Percentiles rank a stretch among this genome's conserved stretches.
These are phyloP conservation scores for Penicillium sp. DNA, from an alignment of 2,329 filamentous ascomycete species.

Conservation along the genomic window DNA sequence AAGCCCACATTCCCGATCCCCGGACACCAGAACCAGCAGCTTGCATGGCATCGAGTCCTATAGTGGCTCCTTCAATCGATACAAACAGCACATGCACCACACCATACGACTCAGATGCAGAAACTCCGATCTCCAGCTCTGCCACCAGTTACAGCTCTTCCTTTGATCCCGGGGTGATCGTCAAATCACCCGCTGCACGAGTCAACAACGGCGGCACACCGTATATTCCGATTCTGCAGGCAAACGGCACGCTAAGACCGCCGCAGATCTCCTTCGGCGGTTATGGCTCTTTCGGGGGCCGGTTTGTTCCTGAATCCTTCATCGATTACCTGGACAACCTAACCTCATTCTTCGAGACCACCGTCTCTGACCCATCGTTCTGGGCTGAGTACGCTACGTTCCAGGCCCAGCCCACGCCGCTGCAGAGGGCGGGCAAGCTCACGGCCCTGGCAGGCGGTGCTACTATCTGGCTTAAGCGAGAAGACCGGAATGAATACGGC, in stretches of 20 bases:
- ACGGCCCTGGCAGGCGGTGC: conserved; percentile 17
- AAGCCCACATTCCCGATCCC: conserved; percentile 3
- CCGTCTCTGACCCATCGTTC: conserved; percentile 23
- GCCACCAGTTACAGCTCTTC: conserved; percentile 10
- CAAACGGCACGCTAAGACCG: conserved; percentile 18
- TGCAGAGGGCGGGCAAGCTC: conserved; percentile 17
- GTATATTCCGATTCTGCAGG: conserved; percentile 21
- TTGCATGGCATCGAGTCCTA: not conserved
- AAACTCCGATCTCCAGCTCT: conserved; percentile 14
- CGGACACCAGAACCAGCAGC: not conserved
- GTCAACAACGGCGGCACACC: conserved; percentile 11
- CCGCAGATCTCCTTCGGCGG: conserved; percentile 20
- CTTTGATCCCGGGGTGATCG: conserved; percentile 3
- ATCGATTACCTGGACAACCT: conserved; percentile 25
- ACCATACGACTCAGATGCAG: conserved; percentile 10
- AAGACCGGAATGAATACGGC: conserved; percentile 23
- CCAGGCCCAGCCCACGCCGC: conserved; percentile 16
- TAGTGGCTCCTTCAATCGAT: conserved; percentile 4
- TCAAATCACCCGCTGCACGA: conserved; percentile 6
- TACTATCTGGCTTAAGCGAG: conserved; percentile 25
- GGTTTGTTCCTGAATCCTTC: conserved; percentile 27
- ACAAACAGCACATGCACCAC: conserved; percentile 10
- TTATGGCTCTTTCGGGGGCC: conserved; percentile 26
- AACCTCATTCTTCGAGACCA: conserved; percentile 22
- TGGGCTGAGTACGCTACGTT: conserved; percentile 24